These are phyloP conservation scores for Thozetella sp. DNA, from an alignment of 495 filamentous ascomycete species.

Conservation along the genomic window DNA sequence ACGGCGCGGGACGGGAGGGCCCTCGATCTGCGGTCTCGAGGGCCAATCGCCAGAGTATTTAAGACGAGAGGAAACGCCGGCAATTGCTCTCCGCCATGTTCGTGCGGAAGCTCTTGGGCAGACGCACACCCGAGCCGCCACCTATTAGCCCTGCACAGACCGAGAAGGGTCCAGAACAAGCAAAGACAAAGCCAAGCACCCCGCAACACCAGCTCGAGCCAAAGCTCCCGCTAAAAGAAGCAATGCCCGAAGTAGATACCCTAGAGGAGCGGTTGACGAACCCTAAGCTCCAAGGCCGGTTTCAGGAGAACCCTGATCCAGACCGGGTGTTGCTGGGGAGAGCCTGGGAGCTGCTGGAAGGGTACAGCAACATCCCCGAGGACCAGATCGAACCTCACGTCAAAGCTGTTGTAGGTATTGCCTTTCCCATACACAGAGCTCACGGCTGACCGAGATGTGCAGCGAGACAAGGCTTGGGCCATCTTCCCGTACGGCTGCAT, in stretches of 20 bases:
- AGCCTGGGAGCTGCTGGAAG: constrained; percentile 34
- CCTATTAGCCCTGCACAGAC: background rate
- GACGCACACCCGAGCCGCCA: background rate
- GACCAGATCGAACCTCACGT: constrained; percentile 48
- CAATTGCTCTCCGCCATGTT: background rate
- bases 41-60: too few species aligned
- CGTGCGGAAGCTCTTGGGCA: background rate
- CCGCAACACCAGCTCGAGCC: background rate
- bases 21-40: too few species aligned
- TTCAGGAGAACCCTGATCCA: constrained; percentile 5
- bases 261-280: background rate
- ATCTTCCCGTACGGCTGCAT: constrained; percentile 42
- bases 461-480: constrained; percentile 39
- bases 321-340: constrained; percentile 4
- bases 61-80: too few species aligned
- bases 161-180: background rate
- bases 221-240: background rate
- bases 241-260: constrained; percentile 1
- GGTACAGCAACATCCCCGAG: constrained; percentile 47
- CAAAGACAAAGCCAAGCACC: background rate
- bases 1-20: background rate
- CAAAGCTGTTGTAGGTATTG: constrained; percentile 38
- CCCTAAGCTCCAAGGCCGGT: constrained; percentile 1
- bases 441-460: background rate
- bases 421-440: background rate